Evolutionary conservation across 139 green algal genomes (phyloP).

Genomic region (Volvox reticuliferus): DNA sequence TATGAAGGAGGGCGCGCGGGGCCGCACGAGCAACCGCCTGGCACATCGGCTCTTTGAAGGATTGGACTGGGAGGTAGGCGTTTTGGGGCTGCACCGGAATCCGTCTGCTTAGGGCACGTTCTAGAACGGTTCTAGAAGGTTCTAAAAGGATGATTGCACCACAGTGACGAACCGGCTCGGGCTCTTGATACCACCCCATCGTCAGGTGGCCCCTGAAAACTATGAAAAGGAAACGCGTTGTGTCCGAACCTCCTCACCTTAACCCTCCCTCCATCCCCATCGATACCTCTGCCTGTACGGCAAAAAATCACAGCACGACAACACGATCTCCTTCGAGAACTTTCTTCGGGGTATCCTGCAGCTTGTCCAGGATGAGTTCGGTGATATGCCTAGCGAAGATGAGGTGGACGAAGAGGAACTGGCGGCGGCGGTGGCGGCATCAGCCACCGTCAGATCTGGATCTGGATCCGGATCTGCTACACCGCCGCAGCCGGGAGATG

Average conservation of each 20-base stretch:
- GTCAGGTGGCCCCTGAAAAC: too few relatives aligned
- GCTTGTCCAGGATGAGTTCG: slow-evolving; percentile 34
- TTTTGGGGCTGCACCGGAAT: too few relatives aligned
- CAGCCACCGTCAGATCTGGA: too few relatives aligned
- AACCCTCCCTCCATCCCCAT: too few relatives aligned
- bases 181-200: too few relatives aligned
- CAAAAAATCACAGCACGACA: slow-evolving; percentile 20
- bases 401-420: not conserved
- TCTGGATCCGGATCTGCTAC: too few relatives aligned
- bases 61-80: slow-evolving; percentile 39
- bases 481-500: not conserved
- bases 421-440: not conserved
- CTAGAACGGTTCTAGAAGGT: too few relatives aligned
- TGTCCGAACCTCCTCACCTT: too few relatives aligned
- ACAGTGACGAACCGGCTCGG: too few relatives aligned
- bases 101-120: too few relatives aligned
- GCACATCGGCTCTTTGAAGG: slow-evolving; percentile 42
- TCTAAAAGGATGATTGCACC: too few relatives aligned
- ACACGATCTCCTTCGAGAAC: slow-evolving; percentile 44
- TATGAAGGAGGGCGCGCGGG: slow-evolving; percentile 1
- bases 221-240: too few relatives aligned
- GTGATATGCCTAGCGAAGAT: not conserved
- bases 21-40: slow-evolving; percentile 47
- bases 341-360: slow-evolving; percentile 46
- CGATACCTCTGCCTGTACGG: not conserved